These are phyloP conservation scores for Mycena amicta DNA, from an alignment of 768 basidiomycete genomes.

Conservation along the genomic window DNA sequence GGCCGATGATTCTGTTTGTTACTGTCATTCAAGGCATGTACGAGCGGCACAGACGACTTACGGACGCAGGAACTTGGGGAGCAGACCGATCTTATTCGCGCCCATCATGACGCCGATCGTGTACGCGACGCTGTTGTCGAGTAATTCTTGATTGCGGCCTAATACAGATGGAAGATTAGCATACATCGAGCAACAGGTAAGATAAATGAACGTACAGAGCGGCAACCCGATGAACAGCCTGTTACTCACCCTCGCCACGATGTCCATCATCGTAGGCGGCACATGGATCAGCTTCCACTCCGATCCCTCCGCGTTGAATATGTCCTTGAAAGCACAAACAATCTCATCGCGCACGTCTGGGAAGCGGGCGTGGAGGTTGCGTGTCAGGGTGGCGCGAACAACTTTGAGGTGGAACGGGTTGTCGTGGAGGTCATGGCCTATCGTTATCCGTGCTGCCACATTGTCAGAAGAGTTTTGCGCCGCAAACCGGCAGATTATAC, in stretches of 20 bases:
- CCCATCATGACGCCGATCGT: conserved; percentile 12
- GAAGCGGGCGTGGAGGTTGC: conserved; percentile 31
- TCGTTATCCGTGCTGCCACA: not conserved
- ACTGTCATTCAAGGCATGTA: not conserved
- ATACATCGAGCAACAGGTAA: too few species aligned
- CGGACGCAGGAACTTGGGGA: conserved; percentile 15
- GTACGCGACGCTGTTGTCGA: conserved; percentile 15
- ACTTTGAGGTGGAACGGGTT: conserved; percentile 11
- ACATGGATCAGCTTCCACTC: conserved; percentile 24
- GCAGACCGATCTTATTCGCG: not conserved
- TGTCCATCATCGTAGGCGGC: conserved; percentile 16
- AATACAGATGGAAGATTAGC: not conserved
- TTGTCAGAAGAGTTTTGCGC: too few species aligned
- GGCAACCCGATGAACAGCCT: conserved; percentile 32
- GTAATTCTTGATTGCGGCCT: conserved; percentile 25
- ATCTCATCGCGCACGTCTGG: conserved; percentile 40
- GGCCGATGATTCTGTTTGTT: conserved; percentile 6
- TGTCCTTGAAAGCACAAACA: conserved; percentile 14
- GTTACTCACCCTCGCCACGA: conserved; percentile 28
- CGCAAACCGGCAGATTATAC: too few species aligned
- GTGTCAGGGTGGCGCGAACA: conserved; percentile 16
- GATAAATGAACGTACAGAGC: conserved; percentile 24
- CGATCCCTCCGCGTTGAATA: conserved; percentile 5
- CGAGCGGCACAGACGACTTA: not conserved
- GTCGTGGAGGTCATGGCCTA: not conserved